These are phyloP conservation scores for Podila verticillata DNA, from an alignment of 192 early-diverging fungal genomes.

Conservation along the genomic window DNA sequence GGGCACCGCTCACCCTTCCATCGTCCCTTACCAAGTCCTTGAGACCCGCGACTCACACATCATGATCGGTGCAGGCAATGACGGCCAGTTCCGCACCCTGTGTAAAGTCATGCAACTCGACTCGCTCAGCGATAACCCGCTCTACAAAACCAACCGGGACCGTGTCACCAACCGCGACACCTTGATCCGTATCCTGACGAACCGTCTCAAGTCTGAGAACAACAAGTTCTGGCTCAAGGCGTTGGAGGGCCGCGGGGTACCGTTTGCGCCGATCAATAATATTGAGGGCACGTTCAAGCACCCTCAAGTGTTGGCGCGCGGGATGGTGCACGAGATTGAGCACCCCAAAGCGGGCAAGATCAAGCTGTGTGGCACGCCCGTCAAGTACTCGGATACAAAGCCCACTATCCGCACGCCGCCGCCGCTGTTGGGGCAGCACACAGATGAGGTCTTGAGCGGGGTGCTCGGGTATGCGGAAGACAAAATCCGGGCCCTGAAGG, in stretches of 20 bases:
- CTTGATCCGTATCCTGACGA: constrained; percentile 68
- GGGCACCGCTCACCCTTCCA: constrained; percentile 89
- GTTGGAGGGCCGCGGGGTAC: constrained; percentile 75
- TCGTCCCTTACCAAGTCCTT: constrained; percentile 93
- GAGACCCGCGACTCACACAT: constrained; percentile 80
- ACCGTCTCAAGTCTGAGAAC: constrained; percentile 55
- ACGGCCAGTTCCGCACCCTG: constrained; percentile 81
- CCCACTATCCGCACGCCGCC: constrained; percentile 81
- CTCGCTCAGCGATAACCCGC: constrained; percentile 58
- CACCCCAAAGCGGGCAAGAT: constrained; percentile 84
- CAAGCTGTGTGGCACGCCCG: constrained; percentile 73
- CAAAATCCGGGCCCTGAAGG: constrained; percentile 61
- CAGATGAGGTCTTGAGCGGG: constrained; percentile 70
- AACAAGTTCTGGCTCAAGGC: constrained; percentile 71
- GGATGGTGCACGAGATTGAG: constrained; percentile 82
- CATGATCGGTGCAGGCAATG: constrained; percentile 93
- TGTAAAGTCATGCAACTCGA: constrained; percentile 61
- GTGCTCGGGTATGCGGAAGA: constrained; percentile 70
- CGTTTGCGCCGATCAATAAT: constrained; percentile 74
- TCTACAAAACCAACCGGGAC: constrained; percentile 73
- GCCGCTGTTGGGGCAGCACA: constrained; percentile 89
- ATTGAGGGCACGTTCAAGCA: constrained; percentile 58
- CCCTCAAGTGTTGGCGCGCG: constrained; percentile 71
- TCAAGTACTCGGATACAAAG: constrained; percentile 76
- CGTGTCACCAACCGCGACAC: constrained; percentile 77